Base-by-base conservation (phyloP, 176 grass and related monocot species). In the Lolium perenne region DNA sequence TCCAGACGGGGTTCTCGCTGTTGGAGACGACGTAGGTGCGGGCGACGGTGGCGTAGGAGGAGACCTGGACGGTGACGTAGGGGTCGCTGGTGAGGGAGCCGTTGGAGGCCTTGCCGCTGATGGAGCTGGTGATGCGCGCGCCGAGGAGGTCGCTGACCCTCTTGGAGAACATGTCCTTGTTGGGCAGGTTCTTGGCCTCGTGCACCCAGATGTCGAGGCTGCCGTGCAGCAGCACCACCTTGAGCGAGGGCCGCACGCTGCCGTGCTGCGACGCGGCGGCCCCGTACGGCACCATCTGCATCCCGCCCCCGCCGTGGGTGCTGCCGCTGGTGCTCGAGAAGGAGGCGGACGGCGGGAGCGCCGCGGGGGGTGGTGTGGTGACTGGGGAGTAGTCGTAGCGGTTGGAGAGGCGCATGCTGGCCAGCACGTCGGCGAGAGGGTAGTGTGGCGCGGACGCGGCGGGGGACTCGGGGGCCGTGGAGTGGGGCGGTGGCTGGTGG, bases 91-190 rank as follows among this genome's bases (percentile, higher is more conserved):
- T 97, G 25, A 95, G 89, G 20, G 66, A 49, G 10, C 76, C 68
- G 50, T 29, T 74, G 58, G 87, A 81, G 41, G 83, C 87, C 72
- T 95, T 95, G 56, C 80, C 40, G 43, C 80, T 82, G 0, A 95
- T n/a, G 2, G 84, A 56, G 58, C 88, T 8, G 71, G 74, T 87
- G 60, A 94, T 66, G 59, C 88, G 88, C 0, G 77, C 69, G 14
- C 88, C 86, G 22, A 93, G 67, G 63, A 95, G 25, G 3, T 97
- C 93, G 18, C 51, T 73, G 1, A 97, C 10, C 5, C 64, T 90
- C 93, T 93, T 97, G 32, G 90, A 91, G 85, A 97, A 95, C 82
- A 93, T 87, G 76, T 97, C 95, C 77, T 92, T 90, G 87, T 97
- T 97, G 14, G 95, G 95, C 40, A 97, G 85, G 71, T 74, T 90